Evolutionary conservation across 768 basidiomycete species (phyloP).

Genomic region (Omphalotus guepiniiformis): DNA sequence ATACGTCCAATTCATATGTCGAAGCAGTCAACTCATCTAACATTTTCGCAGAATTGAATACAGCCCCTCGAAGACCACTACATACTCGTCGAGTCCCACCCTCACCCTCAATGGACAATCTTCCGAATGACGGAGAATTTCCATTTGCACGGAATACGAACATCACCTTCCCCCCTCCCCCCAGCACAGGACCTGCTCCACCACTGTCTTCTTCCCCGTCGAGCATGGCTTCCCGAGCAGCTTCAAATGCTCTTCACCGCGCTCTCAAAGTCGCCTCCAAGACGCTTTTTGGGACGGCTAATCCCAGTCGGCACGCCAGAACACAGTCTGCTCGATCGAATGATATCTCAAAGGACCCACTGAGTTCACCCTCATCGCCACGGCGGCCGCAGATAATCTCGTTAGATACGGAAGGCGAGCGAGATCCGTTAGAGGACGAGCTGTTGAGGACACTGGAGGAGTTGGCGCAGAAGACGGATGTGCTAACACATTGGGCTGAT

Average conservation of each 20-base stretch:
- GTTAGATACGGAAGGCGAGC: constrained; percentile 37
- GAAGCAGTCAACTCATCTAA: neutral
- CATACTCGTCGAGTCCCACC: constrained; percentile 51
- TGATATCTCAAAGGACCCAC: constrained; percentile 29
- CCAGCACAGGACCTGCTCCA: constrained; percentile 43
- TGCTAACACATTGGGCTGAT: constrained; percentile 91
- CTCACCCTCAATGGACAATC: constrained; percentile 46
- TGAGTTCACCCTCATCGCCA: constrained; percentile 50
- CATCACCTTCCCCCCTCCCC: constrained; percentile 70
- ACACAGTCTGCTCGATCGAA: neutral
- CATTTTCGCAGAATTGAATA: constrained; percentile 51
- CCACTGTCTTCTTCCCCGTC: constrained; percentile 66
- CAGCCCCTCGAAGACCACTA: constrained; percentile 54
- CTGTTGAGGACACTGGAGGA: constrained; percentile 82
- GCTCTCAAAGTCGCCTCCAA: constrained; percentile 79
- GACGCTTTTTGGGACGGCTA: constrained; percentile 66
- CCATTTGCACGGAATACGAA: constrained; percentile 27
- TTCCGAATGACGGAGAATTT: constrained; percentile 31
- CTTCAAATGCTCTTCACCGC: constrained; percentile 71
- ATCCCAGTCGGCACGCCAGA: constrained; percentile 31
- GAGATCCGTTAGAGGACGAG: constrained; percentile 77
- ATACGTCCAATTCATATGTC: neutral
- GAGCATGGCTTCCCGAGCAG: constrained; percentile 53
- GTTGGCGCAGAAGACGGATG: constrained; percentile 93
- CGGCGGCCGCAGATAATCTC: constrained; percentile 52